Conservation (phyloP, 2,329 filamentous ascomycete species). For the Madurella mycetomatis region DNA sequence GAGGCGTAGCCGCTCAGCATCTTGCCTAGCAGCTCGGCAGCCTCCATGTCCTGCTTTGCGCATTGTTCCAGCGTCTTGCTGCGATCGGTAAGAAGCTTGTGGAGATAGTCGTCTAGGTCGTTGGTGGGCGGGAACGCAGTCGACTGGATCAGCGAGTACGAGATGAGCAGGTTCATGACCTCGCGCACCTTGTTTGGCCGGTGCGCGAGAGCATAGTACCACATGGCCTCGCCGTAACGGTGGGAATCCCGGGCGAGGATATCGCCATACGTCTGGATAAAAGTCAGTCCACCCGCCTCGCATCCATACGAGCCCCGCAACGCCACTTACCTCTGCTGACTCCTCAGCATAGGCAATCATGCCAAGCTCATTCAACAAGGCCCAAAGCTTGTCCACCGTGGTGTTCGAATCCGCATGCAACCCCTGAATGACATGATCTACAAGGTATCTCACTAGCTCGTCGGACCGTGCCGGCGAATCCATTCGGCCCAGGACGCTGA, state of each 20-base stretch:
- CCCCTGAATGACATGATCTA: constrained; percentile 60
- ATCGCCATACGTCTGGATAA: constrained; percentile 78
- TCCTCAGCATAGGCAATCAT: constrained; percentile 74
- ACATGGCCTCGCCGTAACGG: constrained; percentile 78
- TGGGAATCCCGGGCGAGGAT: constrained; percentile 66
- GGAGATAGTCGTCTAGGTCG: constrained; percentile 70
- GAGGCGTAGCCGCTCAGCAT: constrained; percentile 91
- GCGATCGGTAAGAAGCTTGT: constrained; percentile 65
- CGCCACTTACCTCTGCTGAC: constrained; percentile 68
- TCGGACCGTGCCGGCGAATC: constrained; percentile 68
- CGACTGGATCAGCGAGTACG: constrained; percentile 81
- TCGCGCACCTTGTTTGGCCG: constrained; percentile 73
- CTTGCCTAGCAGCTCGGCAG: constrained; percentile 76
- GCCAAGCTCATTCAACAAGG: constrained; percentile 70
- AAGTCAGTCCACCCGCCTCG: constrained; percentile 22
- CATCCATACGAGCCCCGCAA: neutral
- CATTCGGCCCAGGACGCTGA: constrained; percentile 76
- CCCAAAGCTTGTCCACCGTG: constrained; percentile 78
- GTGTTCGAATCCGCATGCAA: constrained; percentile 61
- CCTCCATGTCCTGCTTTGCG: constrained; percentile 71
- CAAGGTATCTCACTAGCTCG: constrained; percentile 67
- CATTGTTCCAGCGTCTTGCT: constrained; percentile 67
- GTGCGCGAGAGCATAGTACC: constrained; percentile 88
- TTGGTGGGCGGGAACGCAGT: constrained; percentile 67
- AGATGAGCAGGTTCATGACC: constrained; percentile 80